Evolutionary conservation across 306 rosid genomes (phyloP), one percentile per base, ranked within the genome.

Genomic region (Hippophae tibetana): DNA sequence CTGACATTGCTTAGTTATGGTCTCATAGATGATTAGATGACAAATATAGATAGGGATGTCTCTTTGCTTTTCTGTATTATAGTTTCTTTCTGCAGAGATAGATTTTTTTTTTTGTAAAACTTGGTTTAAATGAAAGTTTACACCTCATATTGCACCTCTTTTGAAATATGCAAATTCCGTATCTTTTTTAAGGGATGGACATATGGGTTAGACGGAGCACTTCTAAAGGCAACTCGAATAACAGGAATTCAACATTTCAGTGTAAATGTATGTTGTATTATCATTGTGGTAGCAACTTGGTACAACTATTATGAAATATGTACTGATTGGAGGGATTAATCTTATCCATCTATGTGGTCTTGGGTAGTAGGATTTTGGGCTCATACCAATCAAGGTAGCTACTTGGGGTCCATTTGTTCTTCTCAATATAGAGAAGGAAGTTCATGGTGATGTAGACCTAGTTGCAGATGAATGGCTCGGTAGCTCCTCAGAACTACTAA

Each of bases 381-480:
- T 90, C 67, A 2, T 57, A 52, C 87, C 92, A 56, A 66, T 90
- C 41, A 67, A 75, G 60, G 89, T 78, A 62, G 89, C 95, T 67
- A 72, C 72, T 11, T 90, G 96, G 96, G 98, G 95, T 11, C 89
- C 88, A 44, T 87, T 90, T 58, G 74, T 90, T 61, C 89, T 90
- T 77, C 77, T 87, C 78, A 85, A 90, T 73, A 65, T 87, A 66
- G 78, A 76, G 57, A 64, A 62, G 54, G 77, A 74, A 40, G 65
- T 44, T 40, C 81, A 77, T 43, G 64, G 68, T 43, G 84, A 75
- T 58, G 40, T 41, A 51, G 76, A 62, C 50, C 48, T 40, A 46
- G 79, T 83, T 61, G 73, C 79, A 61, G 55, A 62, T 44, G 85
- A 85, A 73, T 90, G 97, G 97, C 97, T 87, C 52, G 96, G 96